Evolutionary conservation across 148 eudicot genomes (phyloP).

Genomic region (Euryodendron excelsum): DNA sequence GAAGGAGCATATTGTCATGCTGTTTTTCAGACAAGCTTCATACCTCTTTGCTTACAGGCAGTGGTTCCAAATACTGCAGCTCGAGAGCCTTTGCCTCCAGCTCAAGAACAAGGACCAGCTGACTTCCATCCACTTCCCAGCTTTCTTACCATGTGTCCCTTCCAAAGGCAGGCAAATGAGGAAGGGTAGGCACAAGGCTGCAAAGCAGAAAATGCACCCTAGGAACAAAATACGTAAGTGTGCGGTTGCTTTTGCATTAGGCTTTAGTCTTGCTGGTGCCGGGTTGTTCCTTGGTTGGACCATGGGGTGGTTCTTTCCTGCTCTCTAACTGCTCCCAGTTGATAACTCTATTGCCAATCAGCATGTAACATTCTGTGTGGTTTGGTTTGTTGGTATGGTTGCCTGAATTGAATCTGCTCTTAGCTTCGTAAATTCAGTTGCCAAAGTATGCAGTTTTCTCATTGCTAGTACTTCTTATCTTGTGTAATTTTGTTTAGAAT

Average conservation of each 20-base stretch:
- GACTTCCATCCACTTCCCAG: neutral
- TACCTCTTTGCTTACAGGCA: constrained; percentile 45
- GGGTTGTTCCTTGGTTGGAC: constrained; percentile 47
- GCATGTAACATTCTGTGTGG: no score
- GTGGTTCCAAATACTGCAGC: constrained; percentile 42
- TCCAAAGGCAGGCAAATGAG: constrained; percentile 9
- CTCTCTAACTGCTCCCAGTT: neutral
- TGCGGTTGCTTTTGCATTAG: constrained; percentile 29
- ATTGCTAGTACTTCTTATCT: neutral
- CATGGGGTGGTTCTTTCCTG: constrained; percentile 35
- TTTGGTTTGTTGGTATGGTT: neutral
- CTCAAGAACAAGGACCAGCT: constrained; percentile 20
- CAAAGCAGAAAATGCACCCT: constrained; percentile 9
- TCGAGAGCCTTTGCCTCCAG: constrained; percentile 34
- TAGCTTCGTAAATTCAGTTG: neutral
- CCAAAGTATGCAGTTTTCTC: neutral
- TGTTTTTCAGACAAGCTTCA: constrained; percentile 39
- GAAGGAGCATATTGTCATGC: constrained; percentile 36
- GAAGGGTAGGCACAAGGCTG: constrained; percentile 17
- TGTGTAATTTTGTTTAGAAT: neutral
- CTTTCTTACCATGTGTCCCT: constrained; percentile 15
- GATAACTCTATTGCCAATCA: no score
- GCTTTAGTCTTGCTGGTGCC: constrained; percentile 43
- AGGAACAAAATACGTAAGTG: constrained; percentile 14
- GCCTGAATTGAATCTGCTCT: neutral